Base-by-base conservation (phyloP, 768 basidiomycete genomes). In the Sistotremastrum suecicum region DNA sequence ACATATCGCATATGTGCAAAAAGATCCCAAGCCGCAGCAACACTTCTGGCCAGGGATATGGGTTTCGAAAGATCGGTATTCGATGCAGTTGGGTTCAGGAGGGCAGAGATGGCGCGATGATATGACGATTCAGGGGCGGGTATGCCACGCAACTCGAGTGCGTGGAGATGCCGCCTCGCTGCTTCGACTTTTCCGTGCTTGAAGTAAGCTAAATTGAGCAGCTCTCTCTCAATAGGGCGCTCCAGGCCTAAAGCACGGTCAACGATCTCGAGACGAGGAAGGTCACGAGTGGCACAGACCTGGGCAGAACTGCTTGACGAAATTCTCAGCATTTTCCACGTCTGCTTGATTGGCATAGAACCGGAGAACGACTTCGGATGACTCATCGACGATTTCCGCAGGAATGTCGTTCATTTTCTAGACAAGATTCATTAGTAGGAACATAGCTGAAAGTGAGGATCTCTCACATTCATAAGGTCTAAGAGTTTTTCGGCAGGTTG, bases 1-100 rank as follows among this genome's bases (percentile, higher is more conserved):
- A 87, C 85, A 50, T 95, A 91, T 40, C 94, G 86, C 86, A 95
- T 92, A 61, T 99, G 94, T 2, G 84, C 68, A 60, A 88, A 97
- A 37, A 97, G 73, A 56, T 98, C 88, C 88, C 89, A 95, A 3
- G 86, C 92, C 49, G 87, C 80, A 0, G 85, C 83, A 33, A 20
- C 20, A 20, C 20, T 20, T 20, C 20, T 20, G 20, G 20, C 20
- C 20, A 20, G 20, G 20, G 20, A 20, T 20, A 20, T 20, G 1
- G 20, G 20, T 20, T 20, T 20, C 20, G 20, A 20, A 20, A 20
- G 20, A 20, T 73, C 74, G 2, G 74, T 75, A 1, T 54, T 61
- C 11, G 49, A 51, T 7, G 65, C 61, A 5, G 64, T 66, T 30
- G 67, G 64, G 38, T 67, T 66, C 53, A 74, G 75, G 34, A 79